Evolutionary conservation across 805 yeast species (phyloP), one percentile per base, ranked within the genome.

Genomic region (Yamadazyma insecticola): DNA sequence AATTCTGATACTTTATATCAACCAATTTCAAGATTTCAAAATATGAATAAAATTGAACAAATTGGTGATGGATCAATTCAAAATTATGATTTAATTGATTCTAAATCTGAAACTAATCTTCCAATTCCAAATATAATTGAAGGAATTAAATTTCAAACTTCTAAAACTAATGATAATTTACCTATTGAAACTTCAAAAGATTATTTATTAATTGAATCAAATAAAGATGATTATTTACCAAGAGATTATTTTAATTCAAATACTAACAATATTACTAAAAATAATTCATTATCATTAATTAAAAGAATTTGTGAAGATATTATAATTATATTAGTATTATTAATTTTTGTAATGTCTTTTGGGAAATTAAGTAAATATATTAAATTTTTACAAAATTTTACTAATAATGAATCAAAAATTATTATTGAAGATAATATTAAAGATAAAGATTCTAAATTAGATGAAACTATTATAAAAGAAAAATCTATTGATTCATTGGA

Each of bases 281-380:
- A 28, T 2, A 30, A 24, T n/a, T n/a, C n/a, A n/a, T 26, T 31
- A n/a, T 39, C 44, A 6, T 24, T 63, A 5, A 20, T 52, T 6
- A 40, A 45, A 32, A 50, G 74, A 36, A 48, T 68, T 4, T 47
- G 67, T 32, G 81, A 76, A 43, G 78, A 75, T 43, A 56, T 72
- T n/a, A 41, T 67, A 4, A 72, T 72, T 12, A 61, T 76, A 6
- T 29, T 59, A 4, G 41, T 63, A 1, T 55, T 70, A 6, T 32
- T 67, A 13, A 31, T 53, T 1, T 47, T 69, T 2, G 46, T 70
- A 5, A 49, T 64, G 18, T 38, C 55, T 1, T 47, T 71, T 13
- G 60, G 71, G 0, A 59, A 46, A 38, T 38, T 60, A 6, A 70
- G 68, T 2, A 17, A 57, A 4, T 36, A 65, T 17, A 15, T 36